These are phyloP conservation scores for Nicotiana otophora DNA, from an alignment of 257 asterid genomes.

Conservation along the genomic window DNA sequence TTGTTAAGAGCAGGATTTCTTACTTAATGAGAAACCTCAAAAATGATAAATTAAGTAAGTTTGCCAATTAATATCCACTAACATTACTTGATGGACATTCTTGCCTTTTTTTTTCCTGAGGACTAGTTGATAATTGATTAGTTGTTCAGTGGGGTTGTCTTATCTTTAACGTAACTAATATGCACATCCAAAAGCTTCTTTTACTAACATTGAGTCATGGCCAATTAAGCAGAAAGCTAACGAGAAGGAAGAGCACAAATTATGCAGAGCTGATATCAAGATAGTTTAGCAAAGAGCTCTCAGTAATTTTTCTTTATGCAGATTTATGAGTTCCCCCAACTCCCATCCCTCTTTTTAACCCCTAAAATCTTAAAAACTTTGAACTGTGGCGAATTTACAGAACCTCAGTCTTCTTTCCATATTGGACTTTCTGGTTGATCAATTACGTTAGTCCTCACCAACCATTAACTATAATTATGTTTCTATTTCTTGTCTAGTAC, in stretches of 20 bases:
- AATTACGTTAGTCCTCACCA: not conserved
- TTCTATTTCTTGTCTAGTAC: not conserved
- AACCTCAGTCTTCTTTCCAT: not conserved
- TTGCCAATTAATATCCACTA: not conserved
- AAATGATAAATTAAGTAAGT: not conserved
- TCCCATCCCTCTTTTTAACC: not conserved
- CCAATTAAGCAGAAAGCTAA: too few relatives aligned
- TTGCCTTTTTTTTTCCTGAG: not conserved
- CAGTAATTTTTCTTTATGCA: not conserved
- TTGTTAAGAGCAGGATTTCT: not conserved
- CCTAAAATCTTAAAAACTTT: not conserved
- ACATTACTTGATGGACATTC: not conserved
- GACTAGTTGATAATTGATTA: not conserved
- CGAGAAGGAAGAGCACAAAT: too few relatives aligned
- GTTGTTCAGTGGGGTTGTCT: not conserved
- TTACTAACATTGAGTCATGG: too few relatives aligned
- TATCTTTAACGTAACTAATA: not conserved
- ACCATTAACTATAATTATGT: not conserved
- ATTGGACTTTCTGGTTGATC: not conserved
- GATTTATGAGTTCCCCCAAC: too few relatives aligned
- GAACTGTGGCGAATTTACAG: too few relatives aligned
- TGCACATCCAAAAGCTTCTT: too few relatives aligned
- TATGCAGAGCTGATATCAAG: not conserved
- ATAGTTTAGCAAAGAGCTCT: not conserved
- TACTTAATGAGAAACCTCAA: not conserved